These are phyloP conservation scores for Agrocybe pediades DNA, from an alignment of 768 basidiomycete species.

Conservation along the genomic window DNA sequence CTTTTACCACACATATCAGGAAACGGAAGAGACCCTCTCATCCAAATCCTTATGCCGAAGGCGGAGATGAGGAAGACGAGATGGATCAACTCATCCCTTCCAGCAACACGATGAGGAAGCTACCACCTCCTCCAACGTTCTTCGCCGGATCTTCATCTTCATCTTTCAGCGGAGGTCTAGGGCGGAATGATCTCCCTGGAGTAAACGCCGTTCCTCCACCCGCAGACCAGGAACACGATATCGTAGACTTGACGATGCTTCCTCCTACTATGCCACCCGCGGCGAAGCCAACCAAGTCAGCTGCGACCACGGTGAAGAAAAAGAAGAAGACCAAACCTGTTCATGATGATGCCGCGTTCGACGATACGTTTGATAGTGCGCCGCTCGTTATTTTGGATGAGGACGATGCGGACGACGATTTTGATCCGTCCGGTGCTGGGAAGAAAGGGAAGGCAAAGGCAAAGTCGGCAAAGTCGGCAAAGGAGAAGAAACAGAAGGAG, in stretches of 20 bases:
- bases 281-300: slow-evolving; percentile 27
- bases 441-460: background rate
- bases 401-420: slow-evolving; percentile 29
- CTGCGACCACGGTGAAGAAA: slow-evolving; percentile 21
- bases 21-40: slow-evolving; percentile 18
- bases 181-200: background rate
- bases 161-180: slow-evolving; percentile 17
- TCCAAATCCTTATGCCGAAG: slow-evolving; percentile 5
- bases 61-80: slow-evolving; percentile 31
- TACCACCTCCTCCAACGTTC: slow-evolving; percentile 41
- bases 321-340: background rate
- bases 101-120: slow-evolving; percentile 10
- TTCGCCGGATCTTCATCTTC: slow-evolving; percentile 48
- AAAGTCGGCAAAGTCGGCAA: slow-evolving; percentile 14
- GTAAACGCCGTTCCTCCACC: slow-evolving; percentile 1
- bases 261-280: slow-evolving; percentile 22
- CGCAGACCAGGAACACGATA: too few relatives aligned
- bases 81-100: slow-evolving; percentile 10
- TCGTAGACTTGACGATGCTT: slow-evolving; percentile 32
- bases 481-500: slow-evolving; percentile 13
- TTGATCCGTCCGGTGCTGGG: slow-evolving; percentile 20
- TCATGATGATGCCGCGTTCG: background rate
- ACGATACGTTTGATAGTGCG: background rate
- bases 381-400: slow-evolving; percentile 17
- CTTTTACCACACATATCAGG: background rate